phyloP scores from a whole-genome alignment of 371 early-diverging fungal species.

The Scutellospora calospora region DNA sequence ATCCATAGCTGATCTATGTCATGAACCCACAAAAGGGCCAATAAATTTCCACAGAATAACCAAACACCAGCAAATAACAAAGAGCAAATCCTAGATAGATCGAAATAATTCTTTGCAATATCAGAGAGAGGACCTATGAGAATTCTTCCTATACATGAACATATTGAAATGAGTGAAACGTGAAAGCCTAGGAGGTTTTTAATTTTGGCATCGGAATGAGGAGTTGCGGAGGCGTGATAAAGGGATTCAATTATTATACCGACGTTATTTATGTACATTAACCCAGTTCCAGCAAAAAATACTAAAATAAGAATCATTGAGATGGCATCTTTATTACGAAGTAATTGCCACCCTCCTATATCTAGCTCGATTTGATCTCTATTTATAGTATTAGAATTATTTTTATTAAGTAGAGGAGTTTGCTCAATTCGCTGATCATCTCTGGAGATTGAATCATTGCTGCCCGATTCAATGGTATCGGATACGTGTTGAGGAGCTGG shows the following conservation, averaged over 20 bases:
- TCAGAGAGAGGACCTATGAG: constrained; percentile 51
- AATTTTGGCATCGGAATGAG: not conserved
- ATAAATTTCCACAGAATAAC: constrained; percentile 49
- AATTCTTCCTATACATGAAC: constrained; percentile 56
- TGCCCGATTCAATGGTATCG: not conserved
- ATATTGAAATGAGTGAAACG: constrained; percentile 54
- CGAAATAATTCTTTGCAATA: constrained; percentile 50
- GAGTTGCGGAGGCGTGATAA: constrained; percentile 39
- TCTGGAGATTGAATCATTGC: not conserved
- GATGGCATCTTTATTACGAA: constrained; percentile 48
- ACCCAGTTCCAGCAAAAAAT: constrained; percentile 55
- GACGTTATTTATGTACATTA: constrained; percentile 67
- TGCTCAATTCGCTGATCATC: not conserved
- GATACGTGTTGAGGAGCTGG: not conserved
- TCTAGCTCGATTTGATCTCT: not conserved
- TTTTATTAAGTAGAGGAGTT: constrained; percentile 14
- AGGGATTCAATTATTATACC: constrained; percentile 53
- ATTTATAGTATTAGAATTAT: not conserved
- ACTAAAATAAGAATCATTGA: constrained; percentile 47
- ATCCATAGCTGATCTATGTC: constrained; percentile 44
- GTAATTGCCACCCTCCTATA: constrained; percentile 48
- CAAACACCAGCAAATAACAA: constrained; percentile 50
- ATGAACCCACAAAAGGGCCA: constrained; percentile 39
- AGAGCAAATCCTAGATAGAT: constrained; percentile 47
- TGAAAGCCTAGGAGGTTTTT: constrained; percentile 53